Conservation (phyloP, 352 stramenopile genomes). For the Elongisporangium prolatum region DNA sequence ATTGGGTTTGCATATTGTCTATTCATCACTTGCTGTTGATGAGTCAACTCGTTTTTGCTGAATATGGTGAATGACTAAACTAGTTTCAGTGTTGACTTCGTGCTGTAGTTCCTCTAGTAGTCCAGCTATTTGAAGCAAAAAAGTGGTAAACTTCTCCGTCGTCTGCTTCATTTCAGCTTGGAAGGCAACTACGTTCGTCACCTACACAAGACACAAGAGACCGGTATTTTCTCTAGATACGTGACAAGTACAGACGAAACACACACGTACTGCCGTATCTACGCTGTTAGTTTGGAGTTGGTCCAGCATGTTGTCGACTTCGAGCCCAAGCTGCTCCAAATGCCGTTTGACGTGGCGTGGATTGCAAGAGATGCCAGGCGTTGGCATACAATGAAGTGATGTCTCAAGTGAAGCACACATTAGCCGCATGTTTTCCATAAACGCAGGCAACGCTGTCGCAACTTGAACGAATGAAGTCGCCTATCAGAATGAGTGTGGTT, state of each 20-base stretch:
- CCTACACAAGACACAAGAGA: constrained; percentile 6
- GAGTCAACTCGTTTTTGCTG: constrained; percentile 20
- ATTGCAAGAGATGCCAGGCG: constrained; percentile 15
- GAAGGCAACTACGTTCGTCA: constrained; percentile 24
- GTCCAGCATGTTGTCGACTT: constrained; percentile 23
- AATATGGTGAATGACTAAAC: constrained; percentile 32
- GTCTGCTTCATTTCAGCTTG: constrained; percentile 22
- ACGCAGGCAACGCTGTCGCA: constrained; percentile 12
- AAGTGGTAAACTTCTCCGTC: constrained; percentile 15
- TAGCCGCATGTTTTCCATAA: constrained; percentile 14
- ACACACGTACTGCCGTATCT: constrained; percentile 17
- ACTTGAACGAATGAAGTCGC: constrained; percentile 13
- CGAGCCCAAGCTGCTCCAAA: constrained; percentile 18
- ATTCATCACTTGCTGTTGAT: neutral
- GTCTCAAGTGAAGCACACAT: constrained; percentile 26
- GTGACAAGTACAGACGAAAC: neutral
- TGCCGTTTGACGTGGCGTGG: constrained; percentile 25
- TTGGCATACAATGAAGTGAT: constrained; percentile 33
- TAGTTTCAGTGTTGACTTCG: constrained; percentile 37
- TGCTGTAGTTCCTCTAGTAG: constrained; percentile 27
- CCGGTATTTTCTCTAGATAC: neutral
- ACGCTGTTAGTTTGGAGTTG: constrained; percentile 19
- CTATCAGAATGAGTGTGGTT: constrained; percentile 1
- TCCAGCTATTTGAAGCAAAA: constrained; percentile 34
- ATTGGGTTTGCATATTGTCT: neutral